phyloP scores from a whole-genome alignment of 805 yeast species.

The Kazachstania viticola region DNA sequence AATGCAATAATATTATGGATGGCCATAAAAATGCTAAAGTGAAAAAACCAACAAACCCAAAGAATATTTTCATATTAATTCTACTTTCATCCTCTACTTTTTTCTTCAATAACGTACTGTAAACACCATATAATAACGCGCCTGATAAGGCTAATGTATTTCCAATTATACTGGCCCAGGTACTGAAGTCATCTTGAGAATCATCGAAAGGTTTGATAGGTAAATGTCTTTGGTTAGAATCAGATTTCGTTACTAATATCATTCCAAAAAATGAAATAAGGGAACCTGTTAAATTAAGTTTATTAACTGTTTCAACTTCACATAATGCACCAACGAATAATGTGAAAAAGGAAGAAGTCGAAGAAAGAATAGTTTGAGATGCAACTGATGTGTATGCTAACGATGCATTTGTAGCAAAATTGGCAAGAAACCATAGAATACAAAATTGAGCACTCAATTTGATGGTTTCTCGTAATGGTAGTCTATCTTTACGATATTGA shows the following conservation, averaged over 20 bases:
- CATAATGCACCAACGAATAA: slow-evolving; percentile 66
- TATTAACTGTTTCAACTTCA: slow-evolving; percentile 57
- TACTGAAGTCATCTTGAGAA: slow-evolving; percentile 4
- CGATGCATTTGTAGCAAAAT: slow-evolving; percentile 79
- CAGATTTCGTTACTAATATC: slow-evolving; percentile 62
- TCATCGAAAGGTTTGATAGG: slow-evolving; percentile 2
- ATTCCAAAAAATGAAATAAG: slow-evolving; percentile 69
- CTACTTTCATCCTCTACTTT: slow-evolving; percentile 62
- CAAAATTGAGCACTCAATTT: slow-evolving; percentile 71
- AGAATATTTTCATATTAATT: slow-evolving; percentile 76
- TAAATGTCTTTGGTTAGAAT: slow-evolving; percentile 28
- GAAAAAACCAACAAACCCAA: slow-evolving; percentile 89
- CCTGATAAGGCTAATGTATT: slow-evolving; percentile 72
- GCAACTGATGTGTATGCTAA: slow-evolving; percentile 85
- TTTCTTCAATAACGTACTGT: slow-evolving; percentile 72
- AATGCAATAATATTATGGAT: slow-evolving; percentile 52
- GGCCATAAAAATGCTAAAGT: slow-evolving; percentile 78
- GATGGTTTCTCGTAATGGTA: slow-evolving; percentile 50
- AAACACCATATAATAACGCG: slow-evolving; percentile 84
- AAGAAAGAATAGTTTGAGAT: slow-evolving; percentile 83
- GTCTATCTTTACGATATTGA: slow-evolving; percentile 7
- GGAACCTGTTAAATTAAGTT: slow-evolving; percentile 57
- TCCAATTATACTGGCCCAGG: slow-evolving; percentile 39
- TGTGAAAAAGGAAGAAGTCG: slow-evolving; percentile 91
- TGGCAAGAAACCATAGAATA: slow-evolving; percentile 81